phyloP scores from a whole-genome alignment of 2,329 filamentous ascomycete genomes.

The Epichloe gansuensis region DNA sequence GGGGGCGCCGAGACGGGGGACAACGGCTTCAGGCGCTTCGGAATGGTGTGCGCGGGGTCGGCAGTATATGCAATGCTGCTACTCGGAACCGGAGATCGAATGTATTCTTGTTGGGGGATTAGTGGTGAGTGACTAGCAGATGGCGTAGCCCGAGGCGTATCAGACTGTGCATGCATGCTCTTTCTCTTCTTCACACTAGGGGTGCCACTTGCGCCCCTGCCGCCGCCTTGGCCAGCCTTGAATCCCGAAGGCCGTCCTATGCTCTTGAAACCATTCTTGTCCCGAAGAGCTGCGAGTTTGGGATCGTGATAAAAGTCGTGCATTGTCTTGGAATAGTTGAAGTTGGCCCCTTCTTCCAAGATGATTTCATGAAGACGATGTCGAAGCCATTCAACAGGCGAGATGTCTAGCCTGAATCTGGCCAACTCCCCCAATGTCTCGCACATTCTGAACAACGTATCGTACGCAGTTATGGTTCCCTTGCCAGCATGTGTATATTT shows the following conservation, averaged over 20 bases:
- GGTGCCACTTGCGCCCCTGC: constrained; percentile 9
- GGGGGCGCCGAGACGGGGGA: constrained; percentile 8
- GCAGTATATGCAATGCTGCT: background rate
- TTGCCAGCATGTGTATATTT: constrained; percentile 30
- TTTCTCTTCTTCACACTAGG: constrained; percentile 21
- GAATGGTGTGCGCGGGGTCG: constrained; percentile 3
- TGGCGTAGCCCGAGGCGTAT: constrained; percentile 17
- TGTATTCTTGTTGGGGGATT: constrained; percentile 7
- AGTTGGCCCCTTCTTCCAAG: constrained; percentile 28
- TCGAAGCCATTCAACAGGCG: constrained; percentile 42
- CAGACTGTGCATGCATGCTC: constrained; percentile 17
- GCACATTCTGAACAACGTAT: constrained; percentile 42
- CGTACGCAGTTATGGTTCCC: constrained; percentile 35
- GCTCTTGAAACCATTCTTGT: constrained; percentile 42
- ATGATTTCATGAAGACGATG: constrained; percentile 42
- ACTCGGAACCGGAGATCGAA: constrained; percentile 1
- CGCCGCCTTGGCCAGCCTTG: constrained; percentile 18
- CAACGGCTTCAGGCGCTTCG: constrained; percentile 15
- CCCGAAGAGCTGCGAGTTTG: constrained; percentile 35
- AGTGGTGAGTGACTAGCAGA: constrained; percentile 17
- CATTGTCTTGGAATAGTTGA: constrained; percentile 37
- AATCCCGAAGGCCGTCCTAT: constrained; percentile 42
- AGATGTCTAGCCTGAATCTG: constrained; percentile 39
- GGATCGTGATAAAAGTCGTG: constrained; percentile 44
- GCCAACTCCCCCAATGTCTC: constrained; percentile 40